Base-by-base conservation (phyloP, 2,329 filamentous ascomycete genomes). In the Aspergillus viridinutans region DNA sequence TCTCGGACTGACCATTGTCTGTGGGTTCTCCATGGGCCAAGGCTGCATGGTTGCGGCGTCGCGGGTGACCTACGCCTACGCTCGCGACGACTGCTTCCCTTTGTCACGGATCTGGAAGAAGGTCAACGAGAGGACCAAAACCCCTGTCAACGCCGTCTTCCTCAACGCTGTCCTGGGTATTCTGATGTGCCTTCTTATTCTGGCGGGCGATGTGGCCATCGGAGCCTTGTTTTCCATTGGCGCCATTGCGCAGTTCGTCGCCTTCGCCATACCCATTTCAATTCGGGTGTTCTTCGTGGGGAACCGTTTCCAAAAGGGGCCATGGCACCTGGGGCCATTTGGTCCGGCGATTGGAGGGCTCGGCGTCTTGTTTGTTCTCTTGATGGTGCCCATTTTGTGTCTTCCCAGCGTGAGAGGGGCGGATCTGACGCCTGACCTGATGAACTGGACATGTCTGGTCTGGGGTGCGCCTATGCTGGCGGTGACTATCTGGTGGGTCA, bases 31-130 rank as follows among this genome's bases (percentile, higher is more conserved):
- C 43, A 89, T 90, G 84, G 87, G 87, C 5, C 86, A 90, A 69
- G 87, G 86, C 1, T 88, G 86, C 68, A 89, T 89, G 84, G 83
- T 90, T 40, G 81, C 82, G 7, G 82, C 82, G 9, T 87, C 83
- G 23, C 81, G 88, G 50, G 87, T 89, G 48, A 88, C 86, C 1
- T 90, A 88, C 65, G 87, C 87, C 17, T 90, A 90, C 71, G 86
- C 87, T 20, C 84, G 88, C 35, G 87, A 90, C 65, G 86, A 84
- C 64, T 88, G 85, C 68, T 88, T 90, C 67, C 87, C 87, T 0
- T 66, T 83, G 5, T 85, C 83, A 4, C 72, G 72, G 0, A 78
- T 80, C 64, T 86, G 85, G 77, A 84, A 83, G 64, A 67, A 74
- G 25, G 85, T 90, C 52, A 86, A 90, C 72, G 64, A 67, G 1